phyloP scores from a whole-genome alignment of 2,329 filamentous ascomycete species.

The Talaromyces atroroseus region DNA sequence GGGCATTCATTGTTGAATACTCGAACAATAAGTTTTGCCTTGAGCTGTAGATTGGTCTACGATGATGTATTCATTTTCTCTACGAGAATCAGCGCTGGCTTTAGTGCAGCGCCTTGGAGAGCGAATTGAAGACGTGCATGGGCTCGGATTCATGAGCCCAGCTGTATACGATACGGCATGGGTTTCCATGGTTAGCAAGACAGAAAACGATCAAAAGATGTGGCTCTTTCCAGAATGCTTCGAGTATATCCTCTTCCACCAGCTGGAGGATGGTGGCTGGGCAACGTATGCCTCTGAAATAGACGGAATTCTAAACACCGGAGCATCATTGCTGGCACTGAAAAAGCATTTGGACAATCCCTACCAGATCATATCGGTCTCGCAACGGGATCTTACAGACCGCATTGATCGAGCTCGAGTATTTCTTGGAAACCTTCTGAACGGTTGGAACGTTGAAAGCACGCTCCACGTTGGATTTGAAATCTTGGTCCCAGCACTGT shows the following conservation, averaged over 20 bases:
- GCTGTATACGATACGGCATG: constrained; percentile 33
- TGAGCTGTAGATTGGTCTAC: not conserved
- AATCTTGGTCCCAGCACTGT: constrained; percentile 28
- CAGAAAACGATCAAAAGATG: constrained; percentile 15
- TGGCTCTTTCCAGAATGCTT: constrained; percentile 32
- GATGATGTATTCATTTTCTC: not conserved
- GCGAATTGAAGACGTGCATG: constrained; percentile 1
- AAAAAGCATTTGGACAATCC: constrained; percentile 18
- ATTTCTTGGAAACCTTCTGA: constrained; percentile 19
- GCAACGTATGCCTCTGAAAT: constrained; percentile 20
- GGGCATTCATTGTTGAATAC: too few relatives aligned
- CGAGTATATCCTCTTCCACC: constrained; percentile 23
- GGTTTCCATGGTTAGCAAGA: constrained; percentile 19
- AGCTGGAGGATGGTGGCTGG: constrained; percentile 26
- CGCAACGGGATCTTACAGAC: constrained; percentile 11
- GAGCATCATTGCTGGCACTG: constrained; percentile 29
- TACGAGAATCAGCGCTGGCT: not conserved
- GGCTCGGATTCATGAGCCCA: constrained; percentile 6
- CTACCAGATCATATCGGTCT: constrained; percentile 13
- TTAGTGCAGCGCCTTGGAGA: constrained; percentile 2
- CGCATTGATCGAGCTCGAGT: constrained; percentile 18
- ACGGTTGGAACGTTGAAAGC: constrained; percentile 25
- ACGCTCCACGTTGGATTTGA: constrained; percentile 33
- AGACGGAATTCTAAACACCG: constrained; percentile 32
- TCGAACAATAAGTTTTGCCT: too few relatives aligned